A percentile compares a stretch with the other conserved stretches of the same genome.
These are phyloP conservation scores for Exophiala sp. DNA, from an alignment of 2,329 filamentous ascomycete genomes.

Conservation along the genomic window DNA sequence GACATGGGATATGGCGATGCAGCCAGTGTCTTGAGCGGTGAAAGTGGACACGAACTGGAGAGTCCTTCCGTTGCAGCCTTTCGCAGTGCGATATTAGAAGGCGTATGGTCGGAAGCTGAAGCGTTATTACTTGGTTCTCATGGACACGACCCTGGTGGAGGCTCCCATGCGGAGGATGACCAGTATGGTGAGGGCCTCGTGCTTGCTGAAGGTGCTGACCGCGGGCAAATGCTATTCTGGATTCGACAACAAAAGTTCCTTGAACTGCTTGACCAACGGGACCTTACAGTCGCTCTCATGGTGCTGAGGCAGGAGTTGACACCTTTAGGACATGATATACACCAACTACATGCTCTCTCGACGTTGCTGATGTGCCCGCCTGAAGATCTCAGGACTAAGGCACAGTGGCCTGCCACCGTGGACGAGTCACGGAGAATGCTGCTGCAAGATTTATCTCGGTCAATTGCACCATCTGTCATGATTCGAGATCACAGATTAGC, in stretches of 20 bases:
- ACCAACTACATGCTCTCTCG: slow-evolving; percentile 76
- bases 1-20: slow-evolving; percentile 83
- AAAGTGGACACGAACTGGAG: slow-evolving; percentile 86
- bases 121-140: slow-evolving; percentile 62
- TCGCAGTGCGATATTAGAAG: slow-evolving; percentile 71
- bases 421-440: slow-evolving; percentile 71
- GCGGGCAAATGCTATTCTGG: slow-evolving; percentile 78
- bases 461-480: slow-evolving; percentile 94
- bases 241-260: slow-evolving; percentile 92
- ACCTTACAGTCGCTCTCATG: slow-evolving; percentile 69
- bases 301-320: slow-evolving; percentile 88
- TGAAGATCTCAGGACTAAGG: slow-evolving; percentile 71
- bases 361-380: slow-evolving; percentile 85
- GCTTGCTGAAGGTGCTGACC: slow-evolving; percentile 70
- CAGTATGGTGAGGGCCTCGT: slow-evolving; percentile 55
- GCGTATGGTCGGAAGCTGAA: slow-evolving; percentile 84
- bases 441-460: slow-evolving; percentile 79
- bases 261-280: slow-evolving; percentile 75
- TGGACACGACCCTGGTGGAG: slow-evolving; percentile 42
- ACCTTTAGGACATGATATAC: slow-evolving; percentile 74
- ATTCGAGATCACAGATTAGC: slow-evolving; percentile 88
- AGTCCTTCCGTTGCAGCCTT: slow-evolving; percentile 83
- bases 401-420: slow-evolving; percentile 78
- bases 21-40: slow-evolving; percentile 68
- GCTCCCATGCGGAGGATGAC: slow-evolving; percentile 36